These are phyloP conservation scores for Cupressus sempervirens DNA, from an alignment of 75 land plant species.

Conservation along the genomic window DNA sequence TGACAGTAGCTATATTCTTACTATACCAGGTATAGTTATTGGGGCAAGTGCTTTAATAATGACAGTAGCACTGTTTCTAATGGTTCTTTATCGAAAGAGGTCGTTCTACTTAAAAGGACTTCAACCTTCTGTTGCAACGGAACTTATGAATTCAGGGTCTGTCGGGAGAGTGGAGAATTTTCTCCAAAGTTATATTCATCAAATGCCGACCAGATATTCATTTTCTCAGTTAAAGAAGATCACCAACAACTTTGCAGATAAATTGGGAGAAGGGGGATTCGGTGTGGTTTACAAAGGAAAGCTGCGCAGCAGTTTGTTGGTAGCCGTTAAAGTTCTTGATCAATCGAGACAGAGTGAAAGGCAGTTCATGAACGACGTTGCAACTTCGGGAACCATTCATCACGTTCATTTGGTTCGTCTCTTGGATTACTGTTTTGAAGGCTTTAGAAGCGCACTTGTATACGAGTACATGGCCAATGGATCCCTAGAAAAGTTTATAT, in stretches of 20 bases:
- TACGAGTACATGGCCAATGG: constrained; percentile 42
- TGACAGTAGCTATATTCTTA: too few relatives aligned
- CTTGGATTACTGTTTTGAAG: constrained; percentile 26
- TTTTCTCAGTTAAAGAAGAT: constrained; percentile 18
- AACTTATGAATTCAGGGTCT: not conserved
- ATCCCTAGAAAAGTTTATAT: constrained; percentile 32
- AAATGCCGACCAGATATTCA: constrained; percentile 6
- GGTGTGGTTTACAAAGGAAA: constrained; percentile 32
- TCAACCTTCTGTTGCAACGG: too few relatives aligned
- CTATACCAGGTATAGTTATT: too few relatives aligned
- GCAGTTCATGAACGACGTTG: constrained; percentile 31
- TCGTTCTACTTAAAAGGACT: not conserved
- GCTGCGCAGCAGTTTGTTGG: constrained; percentile 9
- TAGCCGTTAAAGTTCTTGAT: constrained; percentile 30
- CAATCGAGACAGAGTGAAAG: constrained; percentile 7
- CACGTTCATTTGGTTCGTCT: constrained; percentile 32
- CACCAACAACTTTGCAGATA: constrained; percentile 13
- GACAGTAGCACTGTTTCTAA: not conserved
- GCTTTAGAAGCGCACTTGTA: constrained; percentile 17
- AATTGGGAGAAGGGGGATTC: constrained; percentile 29
- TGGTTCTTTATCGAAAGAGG: not conserved
- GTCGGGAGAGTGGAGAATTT: not conserved
- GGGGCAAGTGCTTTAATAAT: not conserved
- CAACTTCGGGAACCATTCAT: constrained; percentile 24
- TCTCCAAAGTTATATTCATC: not conserved